Base-by-base conservation (phyloP, 2,329 filamentous ascomycete species). In the Fusarium keratoplasticum region DNA sequence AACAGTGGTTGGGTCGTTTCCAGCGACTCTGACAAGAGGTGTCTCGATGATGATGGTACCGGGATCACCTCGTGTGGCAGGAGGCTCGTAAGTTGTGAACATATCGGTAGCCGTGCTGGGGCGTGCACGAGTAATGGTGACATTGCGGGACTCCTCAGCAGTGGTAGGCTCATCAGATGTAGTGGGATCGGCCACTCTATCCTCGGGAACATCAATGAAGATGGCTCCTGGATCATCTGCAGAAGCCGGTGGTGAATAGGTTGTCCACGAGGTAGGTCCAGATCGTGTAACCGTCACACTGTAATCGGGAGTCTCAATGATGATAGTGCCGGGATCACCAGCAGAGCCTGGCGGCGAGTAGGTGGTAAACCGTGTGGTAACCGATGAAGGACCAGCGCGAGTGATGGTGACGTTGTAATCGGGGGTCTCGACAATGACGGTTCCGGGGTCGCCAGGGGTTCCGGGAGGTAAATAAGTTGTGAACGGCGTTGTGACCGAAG, bases 261-360 rank as follows among this genome's bases (percentile, higher is more conserved):
- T 40, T 13, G 60, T 63, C n/a, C 31, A 54, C 2, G 47, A 36
- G 13, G 20, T 55, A 6, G 59, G 38, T 13, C 59, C 59, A 33
- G 59, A 31, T 25, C 40, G 40, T 4, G 61, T 63, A 29, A 63
- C 31, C 10, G 61, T 63, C 22, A 63, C 61, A 8, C 55, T 63
- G 14, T 35, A 55, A 13, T 61, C 64, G 14, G 71, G 71, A 8
- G 71, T 71, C 27, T 73, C 63, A 10, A 73, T 57, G 2, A 73
- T 31, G 13, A 73, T 59, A 10, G 71, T 73, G 5, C 71, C 71
- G n/a, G 71, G 70, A 18, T 73, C 71, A 6, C 63, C 71, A 6
- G 55, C 18, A 11, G 71, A 47, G 2, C 44, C 67, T 9, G 71
- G 71, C 20, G 71, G 71, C 18, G 31, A 27, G 20, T 61, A 61